Conservation (phyloP, 1,139 yeast genomes). For the Blastobotrys niveus region DNA sequence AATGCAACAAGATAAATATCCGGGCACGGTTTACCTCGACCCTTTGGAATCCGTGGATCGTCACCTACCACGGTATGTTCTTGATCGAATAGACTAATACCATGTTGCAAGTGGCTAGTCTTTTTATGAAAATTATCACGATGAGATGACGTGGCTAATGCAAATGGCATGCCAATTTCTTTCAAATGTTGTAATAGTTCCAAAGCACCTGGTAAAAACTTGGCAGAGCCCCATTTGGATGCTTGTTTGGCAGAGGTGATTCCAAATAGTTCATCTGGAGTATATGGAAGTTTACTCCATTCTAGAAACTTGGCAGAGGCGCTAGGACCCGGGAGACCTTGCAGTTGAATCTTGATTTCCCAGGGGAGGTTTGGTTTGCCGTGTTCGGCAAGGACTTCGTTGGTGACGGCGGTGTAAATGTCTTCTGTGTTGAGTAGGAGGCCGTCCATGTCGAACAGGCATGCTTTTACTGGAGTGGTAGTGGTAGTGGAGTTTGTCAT, state of each 20-base stretch:
- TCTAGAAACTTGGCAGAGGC: slow-evolving; percentile 62
- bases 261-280: slow-evolving; percentile 55
- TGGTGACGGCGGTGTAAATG: slow-evolving; percentile 71
- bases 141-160: slow-evolving; percentile 87
- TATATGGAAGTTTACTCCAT: slow-evolving; percentile 59
- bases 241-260: slow-evolving; percentile 51
- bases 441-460: slow-evolving; percentile 97
- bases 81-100: slow-evolving; percentile 57
- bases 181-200: slow-evolving; percentile 55
- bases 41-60: slow-evolving; percentile 70
- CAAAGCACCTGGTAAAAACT: slow-evolving; percentile 78
- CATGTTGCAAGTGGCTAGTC: slow-evolving; percentile 58
- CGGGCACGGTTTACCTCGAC: slow-evolving; percentile 89
- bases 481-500: too few relatives aligned
- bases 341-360: slow-evolving; percentile 80
- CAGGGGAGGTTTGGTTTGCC: slow-evolving; percentile 80
- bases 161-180: slow-evolving; percentile 59
- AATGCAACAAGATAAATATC: slow-evolving; percentile 87
- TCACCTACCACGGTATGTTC: slow-evolving; percentile 80
- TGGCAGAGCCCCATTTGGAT: slow-evolving; percentile 54
- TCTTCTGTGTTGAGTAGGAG: slow-evolving; percentile 86
- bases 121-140: slow-evolving; percentile 54
- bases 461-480: slow-evolving; percentile 60
- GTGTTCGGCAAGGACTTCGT: slow-evolving; percentile 56
- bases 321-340: slow-evolving; percentile 79